Base-by-base conservation (phyloP, 768 basidiomycete genomes). In the Tricholoma hemisulphureum region DNA sequence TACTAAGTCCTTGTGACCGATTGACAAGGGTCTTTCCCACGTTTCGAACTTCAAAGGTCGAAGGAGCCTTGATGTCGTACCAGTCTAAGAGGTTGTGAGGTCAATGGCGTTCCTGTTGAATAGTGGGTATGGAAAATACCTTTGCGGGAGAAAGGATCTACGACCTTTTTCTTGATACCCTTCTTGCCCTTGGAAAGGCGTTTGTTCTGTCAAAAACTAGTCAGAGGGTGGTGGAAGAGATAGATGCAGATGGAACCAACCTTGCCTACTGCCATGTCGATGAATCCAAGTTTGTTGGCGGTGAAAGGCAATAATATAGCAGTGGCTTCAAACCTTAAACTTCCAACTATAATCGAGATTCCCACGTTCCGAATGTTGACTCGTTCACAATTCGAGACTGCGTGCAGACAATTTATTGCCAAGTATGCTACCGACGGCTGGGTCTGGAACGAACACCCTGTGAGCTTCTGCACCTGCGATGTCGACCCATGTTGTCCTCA, bases 111-210 rank as follows among this genome's bases (percentile, higher is more conserved):
- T 14, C 2, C 8, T 18, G 14, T 6, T 16, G 29, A 20, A 16
- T 3, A n/a, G 23, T 45, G 10, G 21, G 43, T n/a, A 32, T 29
- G 20, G 57, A 56, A 69, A 64, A 59, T 67, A 95, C 96, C 96
- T 81, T 99, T 99, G 83, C 97, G 89, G 65, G 96, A 89, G 90
- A 99, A 97, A 63, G 97, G 95, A 85, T 99, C 97, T 62, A 99
- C 94, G 74, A 97, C 95, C 88, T 98, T 97, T 83, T 98, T 99
- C 94, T 99, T 99, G 83, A 98, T 88, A 75, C 93, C 94, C 83
- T 95, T 95, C 86, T 95, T 95, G 69, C 94, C 94, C 82, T 97
- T 97, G 51, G 94, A 95, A 67, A 95, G 85, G 73, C 94, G 88
- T 81, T 99, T 99, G 82, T 98, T 98, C 93, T 98, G 65, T 13